Percentiles rank a stretch among this genome's conserved stretches.
Evolutionary conservation across 2,329 filamentous ascomycete genomes (phyloP).

Genomic region (Colletotrichum cordylinicola): DNA sequence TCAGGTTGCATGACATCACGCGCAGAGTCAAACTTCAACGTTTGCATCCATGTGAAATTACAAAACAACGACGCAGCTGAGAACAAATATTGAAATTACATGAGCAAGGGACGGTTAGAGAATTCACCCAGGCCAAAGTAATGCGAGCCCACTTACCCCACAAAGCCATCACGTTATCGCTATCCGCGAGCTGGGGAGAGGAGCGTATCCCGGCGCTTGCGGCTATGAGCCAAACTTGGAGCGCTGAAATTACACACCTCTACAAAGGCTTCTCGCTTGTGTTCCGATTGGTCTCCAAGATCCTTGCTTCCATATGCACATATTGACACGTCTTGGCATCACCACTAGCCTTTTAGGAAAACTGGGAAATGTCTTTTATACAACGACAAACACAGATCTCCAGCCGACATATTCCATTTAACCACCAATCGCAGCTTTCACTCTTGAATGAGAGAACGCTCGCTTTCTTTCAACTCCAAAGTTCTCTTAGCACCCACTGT

Average conservation of each 20-base stretch:
- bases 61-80: neutral
- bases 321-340: neutral
- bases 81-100: neutral
- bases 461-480: fast-evolving
- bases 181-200: neutral
- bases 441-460: fast-evolving
- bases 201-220: neutral
- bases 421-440: neutral
- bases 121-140: neutral
- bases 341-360: neutral
- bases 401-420: neutral
- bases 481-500: neutral
- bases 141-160: neutral
- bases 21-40: neutral
- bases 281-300: neutral
- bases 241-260: neutral
- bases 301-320: neutral
- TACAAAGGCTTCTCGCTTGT: neutral
- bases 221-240: neutral
- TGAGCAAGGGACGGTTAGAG: neutral
- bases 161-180: neutral
- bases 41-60: neutral
- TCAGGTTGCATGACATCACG: neutral
- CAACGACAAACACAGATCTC: neutral
- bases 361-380: neutral